Evolutionary conservation across 495 filamentous ascomycete genomes (phyloP).

Genomic region (Oleoguttula mirabilis): DNA sequence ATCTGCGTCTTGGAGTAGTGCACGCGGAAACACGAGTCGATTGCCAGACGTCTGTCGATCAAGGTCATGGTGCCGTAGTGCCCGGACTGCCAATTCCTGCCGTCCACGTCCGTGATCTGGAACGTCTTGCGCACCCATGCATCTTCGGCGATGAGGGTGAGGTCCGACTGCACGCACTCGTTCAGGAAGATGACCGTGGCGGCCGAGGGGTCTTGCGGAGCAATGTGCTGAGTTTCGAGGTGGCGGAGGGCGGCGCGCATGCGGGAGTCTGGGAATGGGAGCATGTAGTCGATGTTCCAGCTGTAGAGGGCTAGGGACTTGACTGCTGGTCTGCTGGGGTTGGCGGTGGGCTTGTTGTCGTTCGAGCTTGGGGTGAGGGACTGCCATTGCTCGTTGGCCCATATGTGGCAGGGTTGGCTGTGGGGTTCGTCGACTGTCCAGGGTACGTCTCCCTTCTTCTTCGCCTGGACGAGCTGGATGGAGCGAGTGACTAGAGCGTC

Average conservation of each 20-base stretch:
- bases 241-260: conserved; percentile 36
- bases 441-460: conserved; percentile 7
- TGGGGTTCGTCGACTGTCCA: conserved; percentile 16
- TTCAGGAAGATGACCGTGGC: conserved; percentile 39
- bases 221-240: conserved; percentile 24
- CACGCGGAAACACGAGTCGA: conserved; percentile 36
- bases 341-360: background rate
- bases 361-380: background rate
- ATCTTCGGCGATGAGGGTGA: conserved; percentile 29
- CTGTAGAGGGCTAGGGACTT: conserved; percentile 19
- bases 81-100: conserved; percentile 24
- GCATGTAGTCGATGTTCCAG: conserved; percentile 45
- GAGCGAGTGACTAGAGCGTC: conserved; percentile 5
- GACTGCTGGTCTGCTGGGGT: background rate
- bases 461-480: conserved; percentile 2
- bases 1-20: conserved; percentile 32
- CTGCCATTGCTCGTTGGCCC: conserved; percentile 6
- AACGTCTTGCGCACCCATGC: conserved; percentile 37
- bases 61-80: conserved; percentile 43
- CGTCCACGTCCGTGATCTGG: conserved; percentile 36
- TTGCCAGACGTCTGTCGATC: conserved; percentile 33
- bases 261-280: conserved; percentile 26
- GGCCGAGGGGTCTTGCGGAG: conserved; percentile 2
- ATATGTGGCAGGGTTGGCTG: conserved; percentile 19
- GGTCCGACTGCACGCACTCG: conserved; percentile 36